Conservation (phyloP, 768 basidiomycete genomes). For the Omphalotus guepiniiformis region DNA sequence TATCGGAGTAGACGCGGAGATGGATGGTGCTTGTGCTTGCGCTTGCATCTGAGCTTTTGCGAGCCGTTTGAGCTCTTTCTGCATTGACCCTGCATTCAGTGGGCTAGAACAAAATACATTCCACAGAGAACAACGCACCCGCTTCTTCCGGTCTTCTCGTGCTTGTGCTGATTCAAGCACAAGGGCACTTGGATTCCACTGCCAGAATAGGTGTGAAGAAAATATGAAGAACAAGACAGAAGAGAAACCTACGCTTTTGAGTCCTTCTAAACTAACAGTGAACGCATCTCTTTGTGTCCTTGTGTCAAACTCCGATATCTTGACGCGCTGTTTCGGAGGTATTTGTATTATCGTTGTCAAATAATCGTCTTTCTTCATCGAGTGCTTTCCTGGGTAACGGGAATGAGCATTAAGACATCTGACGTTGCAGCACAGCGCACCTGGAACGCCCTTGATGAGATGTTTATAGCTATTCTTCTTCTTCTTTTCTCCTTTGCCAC, state of each 20-base stretch:
- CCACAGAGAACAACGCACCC: conserved; percentile 41
- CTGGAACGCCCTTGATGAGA: conserved; percentile 71
- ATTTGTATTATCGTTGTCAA: conserved; percentile 59
- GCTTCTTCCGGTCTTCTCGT: conserved; percentile 71
- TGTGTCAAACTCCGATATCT: conserved; percentile 58
- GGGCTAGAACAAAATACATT: background rate
- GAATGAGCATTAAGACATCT: conserved; percentile 8
- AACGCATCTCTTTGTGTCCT: conserved; percentile 73
- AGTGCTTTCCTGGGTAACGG: conserved; percentile 58
- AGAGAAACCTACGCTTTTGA: conserved; percentile 57
- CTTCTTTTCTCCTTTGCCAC: conserved; percentile 60
- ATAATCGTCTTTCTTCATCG: conserved; percentile 76
- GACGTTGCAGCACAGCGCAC: conserved; percentile 33
- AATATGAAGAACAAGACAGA: conserved; percentile 15
- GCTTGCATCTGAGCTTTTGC: conserved; percentile 50
- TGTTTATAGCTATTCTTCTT: conserved; percentile 78
- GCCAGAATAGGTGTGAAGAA: conserved; percentile 8
- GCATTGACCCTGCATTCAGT: conserved; percentile 8
- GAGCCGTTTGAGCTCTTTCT: conserved; percentile 73
- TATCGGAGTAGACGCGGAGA: conserved; percentile 16
- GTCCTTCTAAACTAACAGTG: conserved; percentile 63
- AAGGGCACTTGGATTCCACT: conserved; percentile 68
- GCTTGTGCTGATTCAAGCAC: conserved; percentile 70
- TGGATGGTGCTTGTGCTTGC: conserved; percentile 20
- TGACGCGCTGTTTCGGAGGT: conserved; percentile 67